phyloP scores from a whole-genome alignment of 768 basidiomycete species.

The Kwoniella sp. region DNA sequence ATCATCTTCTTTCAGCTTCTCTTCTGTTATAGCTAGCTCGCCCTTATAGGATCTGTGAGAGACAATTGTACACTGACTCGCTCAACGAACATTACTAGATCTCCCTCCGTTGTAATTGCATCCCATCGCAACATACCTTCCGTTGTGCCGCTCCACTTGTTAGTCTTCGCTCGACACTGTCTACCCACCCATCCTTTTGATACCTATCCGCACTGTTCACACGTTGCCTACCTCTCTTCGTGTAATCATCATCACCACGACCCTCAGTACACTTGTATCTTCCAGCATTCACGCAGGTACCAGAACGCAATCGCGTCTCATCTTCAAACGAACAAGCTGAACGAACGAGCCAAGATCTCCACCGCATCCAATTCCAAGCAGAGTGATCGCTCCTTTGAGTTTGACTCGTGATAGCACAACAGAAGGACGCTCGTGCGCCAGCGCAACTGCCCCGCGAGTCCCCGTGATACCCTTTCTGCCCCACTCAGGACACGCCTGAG shows the following conservation, averaged over 20 bases:
- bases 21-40: not conserved
- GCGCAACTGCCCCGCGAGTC: no score
- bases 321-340: no score
- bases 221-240: no score
- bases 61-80: not conserved
- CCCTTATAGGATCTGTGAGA: not conserved
- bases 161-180: not conserved
- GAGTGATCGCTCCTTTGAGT: no score
- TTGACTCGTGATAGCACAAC: not conserved
- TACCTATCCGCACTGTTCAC: no score
- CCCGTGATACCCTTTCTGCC: not conserved
- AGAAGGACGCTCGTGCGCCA: not conserved
- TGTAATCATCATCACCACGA: no score
- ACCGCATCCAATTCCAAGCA: no score
- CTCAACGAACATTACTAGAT: no score
- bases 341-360: no score
- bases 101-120: not conserved
- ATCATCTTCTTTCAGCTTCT: not conserved
- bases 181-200: slow-evolving; percentile 1
- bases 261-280: no score
- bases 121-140: not conserved
- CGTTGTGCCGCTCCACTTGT: not conserved
- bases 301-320: no score
- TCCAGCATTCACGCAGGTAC: no score
- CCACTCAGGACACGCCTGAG: not conserved